Base-by-base conservation (phyloP, 1,284 basidiomycete genomes). In the Tilletia caries region DNA sequence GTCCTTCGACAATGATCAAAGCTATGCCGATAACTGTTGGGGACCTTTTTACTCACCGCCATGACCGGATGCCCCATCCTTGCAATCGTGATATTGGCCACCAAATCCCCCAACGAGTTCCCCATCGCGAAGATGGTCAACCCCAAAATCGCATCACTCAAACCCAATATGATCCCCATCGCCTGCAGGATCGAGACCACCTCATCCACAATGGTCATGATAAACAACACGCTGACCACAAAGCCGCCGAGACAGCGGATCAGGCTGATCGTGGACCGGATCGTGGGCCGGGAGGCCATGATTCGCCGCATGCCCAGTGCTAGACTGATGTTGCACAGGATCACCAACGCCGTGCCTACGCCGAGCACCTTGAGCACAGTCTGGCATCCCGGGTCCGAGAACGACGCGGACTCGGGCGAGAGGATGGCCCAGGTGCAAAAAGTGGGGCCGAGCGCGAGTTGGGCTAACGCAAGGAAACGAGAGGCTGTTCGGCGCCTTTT, bases 51-150 rank as follows among this genome's bases (percentile, higher is more conserved):
- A 81, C 80, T 18, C 75, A 50, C 69, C 66, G 82, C 81, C 82
- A 83, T 82, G 43, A 79, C 71, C 1, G 81, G 81, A 68, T 81
- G 80, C 3, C 79, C 80, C 27, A 80, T 68, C 23, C 75, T 66
- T 6, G 80, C 80, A 93, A 83, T 79, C 64, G 92, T 95, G 85
- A 93, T 91, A 85, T 98, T 98, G 43, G 95, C 95, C 2, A 98
- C 95, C 23, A 98, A 88, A 84, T 98, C 95, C 0, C 95, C 95
- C 6, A 97, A 88, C 37, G 92, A 95, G 84, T 98, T 98, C 27
- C 95, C 95, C 41, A 97, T 88, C 0, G 95, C 95, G 79, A 98
- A 98, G 73, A 98, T 90, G 0, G 95, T 98, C 65, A 98, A 85
- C 2, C 95, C 95, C 67, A 98, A 91, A 80, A 98, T 65, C 32